phyloP scores from a whole-genome alignment of 1,284 basidiomycete genomes.

The Anthracocystis walkeri region DNA sequence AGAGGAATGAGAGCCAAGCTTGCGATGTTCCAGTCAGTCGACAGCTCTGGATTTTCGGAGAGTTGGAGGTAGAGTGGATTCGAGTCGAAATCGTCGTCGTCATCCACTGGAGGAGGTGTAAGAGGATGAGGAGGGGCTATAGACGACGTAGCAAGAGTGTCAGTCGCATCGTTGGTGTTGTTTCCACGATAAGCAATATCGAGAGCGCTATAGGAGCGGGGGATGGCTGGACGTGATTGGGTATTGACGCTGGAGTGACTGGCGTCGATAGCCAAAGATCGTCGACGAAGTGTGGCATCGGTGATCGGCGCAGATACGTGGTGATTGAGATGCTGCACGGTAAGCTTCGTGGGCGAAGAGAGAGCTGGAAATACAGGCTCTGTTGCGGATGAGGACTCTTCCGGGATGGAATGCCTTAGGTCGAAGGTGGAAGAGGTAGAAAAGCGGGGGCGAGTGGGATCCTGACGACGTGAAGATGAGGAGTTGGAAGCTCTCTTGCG shows the following conservation, averaged over 20 bases:
- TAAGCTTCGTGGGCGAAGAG: conserved; percentile 19
- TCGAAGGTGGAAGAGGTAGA: conserved; percentile 35
- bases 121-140: neutral
- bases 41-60: conserved; percentile 19
- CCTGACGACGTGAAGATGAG: conserved; percentile 28
- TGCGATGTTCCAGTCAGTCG: conserved; percentile 29
- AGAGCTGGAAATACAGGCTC: conserved; percentile 13
- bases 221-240: conserved; percentile 7
- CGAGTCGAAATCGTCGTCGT: conserved; percentile 39
- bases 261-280: conserved; percentile 32
- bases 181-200: conserved; percentile 14
- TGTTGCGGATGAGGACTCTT: conserved; percentile 23
- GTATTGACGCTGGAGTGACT: conserved; percentile 3
- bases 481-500: conserved; percentile 28
- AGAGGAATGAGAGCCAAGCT: conserved; percentile 28
- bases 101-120: conserved; percentile 17
- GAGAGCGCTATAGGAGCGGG: conserved; percentile 27
- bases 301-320: conserved; percentile 28
- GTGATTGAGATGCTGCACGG: conserved; percentile 33
- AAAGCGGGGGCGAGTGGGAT: conserved; percentile 23
- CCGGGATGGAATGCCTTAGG: conserved; percentile 36
- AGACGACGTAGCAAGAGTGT: neutral
- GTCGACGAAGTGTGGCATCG: conserved; percentile 35
- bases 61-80: conserved; percentile 32
- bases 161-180: neutral